Conservation (phyloP, 257 asterid species). For the Verbascum thapsus region DNA sequence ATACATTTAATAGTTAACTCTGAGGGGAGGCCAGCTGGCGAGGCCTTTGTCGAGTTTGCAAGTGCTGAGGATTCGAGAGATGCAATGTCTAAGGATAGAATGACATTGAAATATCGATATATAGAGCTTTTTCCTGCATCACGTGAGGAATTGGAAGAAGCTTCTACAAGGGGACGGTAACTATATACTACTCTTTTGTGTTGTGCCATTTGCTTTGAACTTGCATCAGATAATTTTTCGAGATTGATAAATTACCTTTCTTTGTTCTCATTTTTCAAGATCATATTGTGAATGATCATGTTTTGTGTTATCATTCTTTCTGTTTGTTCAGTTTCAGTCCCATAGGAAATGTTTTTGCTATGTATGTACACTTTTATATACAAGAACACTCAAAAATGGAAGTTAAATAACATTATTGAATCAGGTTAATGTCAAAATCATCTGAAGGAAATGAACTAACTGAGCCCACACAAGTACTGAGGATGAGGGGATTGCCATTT, state of each 20-base stretch:
- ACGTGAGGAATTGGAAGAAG: conserved; percentile 85
- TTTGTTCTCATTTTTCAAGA: conserved; percentile 15
- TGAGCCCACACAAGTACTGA: conserved; percentile 62
- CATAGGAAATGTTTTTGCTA: no score
- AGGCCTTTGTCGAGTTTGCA: conserved; percentile 90
- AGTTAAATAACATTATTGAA: background rate
- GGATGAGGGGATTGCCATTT: conserved; percentile 88
- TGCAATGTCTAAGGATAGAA: conserved; percentile 95
- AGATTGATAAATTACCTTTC: background rate
- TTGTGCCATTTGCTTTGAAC: conserved; percentile 17
- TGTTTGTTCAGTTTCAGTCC: no score
- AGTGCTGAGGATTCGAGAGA: conserved; percentile 79
- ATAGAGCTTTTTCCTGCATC: conserved; percentile 92
- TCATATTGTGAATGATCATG: background rate
- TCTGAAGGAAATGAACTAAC: conserved; percentile 57
- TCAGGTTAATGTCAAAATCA: conserved; percentile 62
- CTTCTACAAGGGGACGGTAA: conserved; percentile 87
- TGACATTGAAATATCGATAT: conserved; percentile 77
- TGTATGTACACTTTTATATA: background rate
- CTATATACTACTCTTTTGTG: conserved; percentile 21
- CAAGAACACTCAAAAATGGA: conserved; percentile 1
- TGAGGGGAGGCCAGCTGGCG: conserved; percentile 93
- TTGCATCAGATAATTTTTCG: conserved; percentile 10
- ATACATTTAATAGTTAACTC: conserved; percentile 68
- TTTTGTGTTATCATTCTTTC: conserved; percentile 7